Evolutionary conservation across 1,284 basidiomycete genomes (phyloP).

Genomic region (Pseudozyma tsukubaensis): DNA sequence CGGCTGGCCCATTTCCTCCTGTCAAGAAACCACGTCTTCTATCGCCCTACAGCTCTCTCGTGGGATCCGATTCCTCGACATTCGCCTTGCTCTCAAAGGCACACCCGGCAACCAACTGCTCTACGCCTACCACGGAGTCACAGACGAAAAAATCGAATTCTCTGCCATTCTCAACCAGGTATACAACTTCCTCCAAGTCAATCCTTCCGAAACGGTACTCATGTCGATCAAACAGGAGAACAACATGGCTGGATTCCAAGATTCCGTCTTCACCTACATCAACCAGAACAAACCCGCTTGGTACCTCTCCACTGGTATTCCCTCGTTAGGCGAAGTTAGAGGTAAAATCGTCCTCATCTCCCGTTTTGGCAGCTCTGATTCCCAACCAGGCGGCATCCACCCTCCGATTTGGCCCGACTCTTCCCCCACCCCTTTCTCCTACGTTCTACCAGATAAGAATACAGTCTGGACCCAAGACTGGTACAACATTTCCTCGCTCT

Average conservation of each 20-base stretch:
- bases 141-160: slow-evolving; percentile 52
- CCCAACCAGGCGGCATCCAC: slow-evolving; percentile 54
- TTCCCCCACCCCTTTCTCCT: slow-evolving; percentile 19
- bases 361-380: slow-evolving; percentile 35
- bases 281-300: slow-evolving; percentile 16
- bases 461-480: slow-evolving; percentile 53
- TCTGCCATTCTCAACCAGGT: slow-evolving; percentile 38
- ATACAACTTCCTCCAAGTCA: slow-evolving; percentile 31
- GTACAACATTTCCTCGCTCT: slow-evolving; percentile 49
- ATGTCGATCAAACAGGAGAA: slow-evolving; percentile 57
- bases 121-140: slow-evolving; percentile 56
- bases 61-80: slow-evolving; percentile 57
- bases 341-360: slow-evolving; percentile 54
- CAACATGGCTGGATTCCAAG: slow-evolving; percentile 30
- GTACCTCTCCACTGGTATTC: slow-evolving; percentile 43
- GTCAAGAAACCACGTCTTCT: slow-evolving; percentile 34
- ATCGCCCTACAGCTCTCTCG: slow-evolving; percentile 40
- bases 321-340: slow-evolving; percentile 36
- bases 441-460: slow-evolving; percentile 24
- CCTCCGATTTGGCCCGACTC: slow-evolving; percentile 58
- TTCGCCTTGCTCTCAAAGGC: slow-evolving; percentile 51
- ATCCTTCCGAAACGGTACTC: slow-evolving; percentile 44
- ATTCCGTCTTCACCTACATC: slow-evolving; percentile 39
- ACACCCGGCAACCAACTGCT: slow-evolving; percentile 25
- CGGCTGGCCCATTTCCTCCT: slow-evolving; percentile 58